phyloP scores from a whole-genome alignment of 1,139 yeast genomes.

The Spencermartinsiella ligniputridi region DNA sequence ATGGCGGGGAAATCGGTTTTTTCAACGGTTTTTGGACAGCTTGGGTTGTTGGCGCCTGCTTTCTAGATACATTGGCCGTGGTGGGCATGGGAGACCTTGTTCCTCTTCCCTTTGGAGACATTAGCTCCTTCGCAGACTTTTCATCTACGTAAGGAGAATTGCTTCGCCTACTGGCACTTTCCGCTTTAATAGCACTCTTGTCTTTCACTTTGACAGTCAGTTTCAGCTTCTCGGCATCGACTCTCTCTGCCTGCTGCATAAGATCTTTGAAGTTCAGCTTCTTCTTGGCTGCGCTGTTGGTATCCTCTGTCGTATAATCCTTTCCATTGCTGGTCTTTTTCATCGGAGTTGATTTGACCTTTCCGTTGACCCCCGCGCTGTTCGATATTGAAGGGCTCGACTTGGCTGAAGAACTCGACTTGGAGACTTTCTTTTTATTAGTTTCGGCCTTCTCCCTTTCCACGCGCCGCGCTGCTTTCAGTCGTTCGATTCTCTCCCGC shows the following conservation, averaged over 20 bases:
- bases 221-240: slow-evolving; percentile 35
- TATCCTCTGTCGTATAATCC: not conserved
- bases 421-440: not conserved
- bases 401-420: slow-evolving; percentile 10
- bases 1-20: not conserved
- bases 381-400: slow-evolving; percentile 1
- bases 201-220: slow-evolving; percentile 31
- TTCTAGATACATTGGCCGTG: too few relatives aligned
- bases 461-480: slow-evolving; percentile 28
- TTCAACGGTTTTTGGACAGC: too few relatives aligned
- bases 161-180: not conserved
- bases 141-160: not conserved
- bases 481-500: slow-evolving; percentile 25
- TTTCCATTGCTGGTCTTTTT: not conserved
- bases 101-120: too few relatives aligned
- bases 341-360: slow-evolving; percentile 7
- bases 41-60: not conserved
- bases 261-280: slow-evolving; percentile 35
- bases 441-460: slow-evolving; percentile 16
- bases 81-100: too few relatives aligned
- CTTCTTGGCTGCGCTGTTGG: slow-evolving; percentile 12
- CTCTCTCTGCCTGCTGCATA: slow-evolving; percentile 36
- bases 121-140: too few relatives aligned
- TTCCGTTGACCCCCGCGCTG: not conserved
- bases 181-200: slow-evolving; percentile 4